Base-by-base conservation (phyloP, 148 eudicot species). In the Silene uniflora region DNA sequence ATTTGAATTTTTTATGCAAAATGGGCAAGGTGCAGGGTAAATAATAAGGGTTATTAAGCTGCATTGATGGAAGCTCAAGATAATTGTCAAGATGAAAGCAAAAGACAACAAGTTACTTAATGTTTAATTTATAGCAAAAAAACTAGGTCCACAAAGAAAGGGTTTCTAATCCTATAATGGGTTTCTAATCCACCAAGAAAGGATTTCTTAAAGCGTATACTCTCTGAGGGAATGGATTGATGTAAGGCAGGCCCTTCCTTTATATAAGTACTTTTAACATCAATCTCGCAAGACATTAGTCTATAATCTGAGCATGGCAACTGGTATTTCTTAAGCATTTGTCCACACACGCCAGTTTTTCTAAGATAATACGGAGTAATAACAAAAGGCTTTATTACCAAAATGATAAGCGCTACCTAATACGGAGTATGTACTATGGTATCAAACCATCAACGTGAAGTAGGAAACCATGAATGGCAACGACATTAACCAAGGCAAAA, bases 31-130 rank as follows among this genome's bases (percentile, higher is more conserved):
- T 39, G 11, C 18, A 24, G 24, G 23, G n/a, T n/a, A n/a, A n/a
- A n/a, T n/a, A n/a, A n/a, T n/a, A n/a, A n/a, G n/a, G n/a, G 70
- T 25, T 68, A 10, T 54, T 2, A 71, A 71, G 73, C 42, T 54
- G 60, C 29, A 23, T 49, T 47, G 59, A 56, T 69, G 73, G 59
- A 46, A 21, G 27, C n/a, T 69, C 72, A 18, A 35, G 11, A 67
- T 68, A 46, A n/a, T 46, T 42, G 56, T 46, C 24, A 21, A 56
- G 63, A 61, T 74, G 23, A 29, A 58, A n/a, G 65, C 56, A 47
- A 17, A 16, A 47, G 10, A n/a, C n/a, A n/a, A 23, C n/a, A 25
- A 42, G 49, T 35, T 46, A 18, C 22, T 67, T 67, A 11, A 4
- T 44, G 22, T 21, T 42, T 29, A 8, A 46, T 47, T 47, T 47